A percentile compares a stretch with the other conserved stretches of the same genome.
Evolutionary conservation across 495 filamentous ascomycete species (phyloP).

Genomic region (Penicillium coffeae): DNA sequence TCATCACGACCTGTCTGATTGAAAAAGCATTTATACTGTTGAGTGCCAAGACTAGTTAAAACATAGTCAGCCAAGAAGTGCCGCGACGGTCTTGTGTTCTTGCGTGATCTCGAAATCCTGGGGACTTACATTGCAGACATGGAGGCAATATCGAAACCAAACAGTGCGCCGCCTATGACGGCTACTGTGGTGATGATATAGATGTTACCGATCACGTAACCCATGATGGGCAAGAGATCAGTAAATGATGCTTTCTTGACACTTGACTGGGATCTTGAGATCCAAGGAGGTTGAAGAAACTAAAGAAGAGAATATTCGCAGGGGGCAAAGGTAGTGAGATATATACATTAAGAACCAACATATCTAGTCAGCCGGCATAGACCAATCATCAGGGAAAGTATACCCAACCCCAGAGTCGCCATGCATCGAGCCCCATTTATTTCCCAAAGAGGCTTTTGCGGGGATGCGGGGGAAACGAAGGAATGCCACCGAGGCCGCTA

Average conservation of each 20-base stretch:
- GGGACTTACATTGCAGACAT: constrained; percentile 62
- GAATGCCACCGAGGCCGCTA: background rate
- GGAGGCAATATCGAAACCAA: constrained; percentile 70
- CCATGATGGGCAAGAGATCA: constrained; percentile 12
- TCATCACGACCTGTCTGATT: constrained; percentile 40
- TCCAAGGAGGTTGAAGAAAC: background rate
- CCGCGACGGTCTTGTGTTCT: no score
- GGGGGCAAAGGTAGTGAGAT: background rate
- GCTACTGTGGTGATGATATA: constrained; percentile 29
- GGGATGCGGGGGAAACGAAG: constrained; percentile 11
- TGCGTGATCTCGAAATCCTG: no score
- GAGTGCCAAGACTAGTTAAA: constrained; percentile 30
- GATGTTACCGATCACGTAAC: constrained; percentile 26
- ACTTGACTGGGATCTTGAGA: no score
- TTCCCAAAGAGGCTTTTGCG: background rate
- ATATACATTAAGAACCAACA: background rate
- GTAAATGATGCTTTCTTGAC: background rate
- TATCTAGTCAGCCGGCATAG: background rate
- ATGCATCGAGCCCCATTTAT: background rate
- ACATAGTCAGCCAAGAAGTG: background rate
- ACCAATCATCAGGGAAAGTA: background rate
- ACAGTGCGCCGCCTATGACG: constrained; percentile 56
- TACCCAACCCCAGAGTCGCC: background rate
- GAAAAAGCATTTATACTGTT: constrained; percentile 60
- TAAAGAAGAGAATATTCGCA: background rate